Evolutionary conservation across 2,329 filamentous ascomycete species (phyloP), one percentile per base, ranked within the genome.

Genomic region (Cadophora gregata): DNA sequence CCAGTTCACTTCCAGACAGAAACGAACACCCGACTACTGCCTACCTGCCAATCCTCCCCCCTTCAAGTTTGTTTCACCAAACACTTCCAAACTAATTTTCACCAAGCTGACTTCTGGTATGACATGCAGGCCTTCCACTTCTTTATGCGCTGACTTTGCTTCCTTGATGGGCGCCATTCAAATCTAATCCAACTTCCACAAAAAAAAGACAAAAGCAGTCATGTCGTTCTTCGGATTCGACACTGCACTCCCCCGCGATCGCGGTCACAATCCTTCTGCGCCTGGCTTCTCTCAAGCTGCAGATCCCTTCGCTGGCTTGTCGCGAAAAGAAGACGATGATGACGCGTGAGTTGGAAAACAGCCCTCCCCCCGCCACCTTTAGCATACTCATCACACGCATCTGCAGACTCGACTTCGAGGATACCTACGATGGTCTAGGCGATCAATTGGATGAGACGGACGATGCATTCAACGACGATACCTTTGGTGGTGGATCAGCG

Each of bases 221-320:
- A 96, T 97, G 94, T 94, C 93, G 38, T 97, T 97, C 84, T 97
- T 97, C 80, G 92, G 93, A 73, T 94, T 96, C 80, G 90, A 96
- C 77, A 84, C 90, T 65, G 85, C 84, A 70, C 86, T 89, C 33
- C 88, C 88, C 60, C 81, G 84, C 77, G 87, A 89, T 78, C 79
- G 80, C 63, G 83, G 86, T 73, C 91, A 93, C 77, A 88, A 91
- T 74, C 81, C 84, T 74, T 83, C 85, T 63, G 90, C 89, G 45
- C 88, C 91, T 62, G 93, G 93, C 76, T 98, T 98, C 81, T 90
- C 93, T 74, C 90, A 93, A 78, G 80, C 85, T 68, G 86, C 91
- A 73, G 93, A 99, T 80, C 93, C 95, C 47, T 98, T 98, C 79
- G 93, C 92, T 71, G 90, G 91, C 66, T 87, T 97, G 65, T 89